These are phyloP conservation scores for Ophidiomyces ophidiicola DNA, from an alignment of 2,329 filamentous ascomycete genomes.

Conservation along the genomic window DNA sequence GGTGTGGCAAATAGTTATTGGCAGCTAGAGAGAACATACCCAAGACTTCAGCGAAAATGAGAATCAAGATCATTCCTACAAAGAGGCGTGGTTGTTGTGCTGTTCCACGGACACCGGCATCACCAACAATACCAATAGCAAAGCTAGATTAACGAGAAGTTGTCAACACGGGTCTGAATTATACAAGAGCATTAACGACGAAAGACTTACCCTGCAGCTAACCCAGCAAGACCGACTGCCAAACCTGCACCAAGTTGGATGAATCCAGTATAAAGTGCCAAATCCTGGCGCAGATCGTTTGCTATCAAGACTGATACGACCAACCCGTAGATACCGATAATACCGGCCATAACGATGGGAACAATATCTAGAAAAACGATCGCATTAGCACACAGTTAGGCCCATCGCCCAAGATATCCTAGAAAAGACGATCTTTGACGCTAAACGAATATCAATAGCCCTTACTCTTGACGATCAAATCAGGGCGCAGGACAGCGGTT, in stretches of 20 bases:
- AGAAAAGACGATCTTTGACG: too few relatives aligned
- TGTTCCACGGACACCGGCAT: conserved; percentile 42
- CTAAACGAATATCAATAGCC: background rate
- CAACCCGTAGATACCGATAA: conserved; percentile 96
- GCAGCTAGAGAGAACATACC: conserved; percentile 46
- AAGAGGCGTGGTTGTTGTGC: conserved; percentile 53
- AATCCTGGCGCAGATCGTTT: conserved; percentile 59
- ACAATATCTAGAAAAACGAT: conserved; percentile 63
- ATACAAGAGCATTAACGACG: background rate
- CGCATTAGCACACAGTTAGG: conserved; percentile 11
- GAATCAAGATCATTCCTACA: conserved; percentile 96
- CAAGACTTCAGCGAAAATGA: conserved; percentile 99
- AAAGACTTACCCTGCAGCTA: conserved; percentile 52
- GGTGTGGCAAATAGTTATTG: conserved; percentile 2
- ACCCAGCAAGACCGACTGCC: conserved; percentile 66
- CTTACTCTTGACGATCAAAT: conserved; percentile 99
- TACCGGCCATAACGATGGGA: conserved; percentile 99
- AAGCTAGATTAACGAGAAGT: conserved; percentile 41
- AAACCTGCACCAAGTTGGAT: conserved; percentile 78
- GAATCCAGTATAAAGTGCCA: conserved; percentile 68
- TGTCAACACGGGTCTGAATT: background rate
- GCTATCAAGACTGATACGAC: conserved; percentile 82
- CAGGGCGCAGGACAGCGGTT: conserved; percentile 95
- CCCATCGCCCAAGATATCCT: too few relatives aligned
- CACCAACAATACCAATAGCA: conserved; percentile 70